These are phyloP conservation scores for Santalum album DNA, from an alignment of 164 flowering plant genomes.

Conservation along the genomic window DNA sequence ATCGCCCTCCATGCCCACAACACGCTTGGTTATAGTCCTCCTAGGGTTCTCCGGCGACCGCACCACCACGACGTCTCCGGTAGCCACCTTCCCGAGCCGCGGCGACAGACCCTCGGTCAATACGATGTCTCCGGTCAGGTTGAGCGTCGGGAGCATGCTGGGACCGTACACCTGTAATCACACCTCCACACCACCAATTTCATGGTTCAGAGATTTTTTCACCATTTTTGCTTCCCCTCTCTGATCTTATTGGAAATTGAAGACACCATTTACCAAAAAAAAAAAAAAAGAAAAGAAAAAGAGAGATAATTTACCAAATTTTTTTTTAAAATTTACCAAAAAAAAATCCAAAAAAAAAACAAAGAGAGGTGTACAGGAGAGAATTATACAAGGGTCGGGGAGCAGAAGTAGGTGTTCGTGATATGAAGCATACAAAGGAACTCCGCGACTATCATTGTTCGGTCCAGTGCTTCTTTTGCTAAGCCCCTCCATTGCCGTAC, in stretches of 20 bases:
- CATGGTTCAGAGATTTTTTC: no score
- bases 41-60: constrained; percentile 45
- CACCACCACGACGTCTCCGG: constrained; percentile 49
- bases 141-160: constrained; percentile 65
- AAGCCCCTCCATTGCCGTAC: background rate
- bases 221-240: no score
- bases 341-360: no score
- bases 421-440: background rate
- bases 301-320: no score
- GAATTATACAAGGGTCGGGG: background rate
- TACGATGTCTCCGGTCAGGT: constrained; percentile 44
- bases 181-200: no score
- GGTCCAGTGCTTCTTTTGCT: background rate
- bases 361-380: background rate
- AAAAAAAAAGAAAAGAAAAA: no score
- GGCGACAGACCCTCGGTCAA: constrained; percentile 36
- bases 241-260: no score
- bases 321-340: no score
- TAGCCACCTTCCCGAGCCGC: constrained; percentile 31
- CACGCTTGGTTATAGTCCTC: constrained; percentile 38
- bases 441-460: background rate
- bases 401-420: background rate
- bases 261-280: no score
- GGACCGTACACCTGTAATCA: constrained; percentile 44
- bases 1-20: constrained; percentile 56